These are phyloP conservation scores for Nymphaea colorata DNA, from an alignment of 164 flowering plant species.

Conservation along the genomic window DNA sequence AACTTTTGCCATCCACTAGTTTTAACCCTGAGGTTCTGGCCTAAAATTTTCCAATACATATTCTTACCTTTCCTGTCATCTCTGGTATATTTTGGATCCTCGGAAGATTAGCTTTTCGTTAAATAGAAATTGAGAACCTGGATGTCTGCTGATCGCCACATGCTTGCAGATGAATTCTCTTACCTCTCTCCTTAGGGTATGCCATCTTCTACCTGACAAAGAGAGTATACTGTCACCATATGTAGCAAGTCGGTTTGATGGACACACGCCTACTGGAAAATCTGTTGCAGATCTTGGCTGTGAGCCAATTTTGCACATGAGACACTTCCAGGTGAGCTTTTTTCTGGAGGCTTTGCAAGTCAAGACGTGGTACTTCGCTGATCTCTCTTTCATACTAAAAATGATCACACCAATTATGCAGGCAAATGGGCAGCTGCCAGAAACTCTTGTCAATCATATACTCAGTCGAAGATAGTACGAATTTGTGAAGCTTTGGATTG, in stretches of 20 bases:
- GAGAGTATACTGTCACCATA: slow-evolving; percentile 29
- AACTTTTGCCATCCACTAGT: not conserved
- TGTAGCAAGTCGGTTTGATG: slow-evolving; percentile 58
- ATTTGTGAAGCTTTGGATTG: not conserved
- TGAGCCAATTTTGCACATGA: slow-evolving; percentile 92
- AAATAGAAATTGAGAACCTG: not conserved
- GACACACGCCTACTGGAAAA: slow-evolving; percentile 56
- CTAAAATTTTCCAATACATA: not conserved
- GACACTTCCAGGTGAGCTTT: slow-evolving; percentile 77
- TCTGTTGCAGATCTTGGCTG: slow-evolving; percentile 86
- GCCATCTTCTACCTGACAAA: slow-evolving; percentile 54
- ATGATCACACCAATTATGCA: slow-evolving; percentile 12
- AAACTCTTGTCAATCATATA: slow-evolving; percentile 58
- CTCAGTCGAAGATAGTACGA: slow-evolving; percentile 15
- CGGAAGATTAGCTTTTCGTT: too few relatives aligned
- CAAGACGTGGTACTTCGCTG: not conserved
- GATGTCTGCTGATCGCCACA: not conserved
- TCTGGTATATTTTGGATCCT: too few relatives aligned
- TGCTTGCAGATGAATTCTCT: slow-evolving; percentile 82
- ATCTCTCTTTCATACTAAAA: not conserved
- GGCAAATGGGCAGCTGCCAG: slow-evolving; percentile 67
- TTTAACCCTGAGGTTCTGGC: not conserved
- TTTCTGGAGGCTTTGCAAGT: not conserved
- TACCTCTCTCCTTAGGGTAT: slow-evolving; percentile 57
- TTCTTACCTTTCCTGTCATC: not conserved